Conservation (phyloP, 257 asterid species). For the Ligustrum vulgare region DNA sequence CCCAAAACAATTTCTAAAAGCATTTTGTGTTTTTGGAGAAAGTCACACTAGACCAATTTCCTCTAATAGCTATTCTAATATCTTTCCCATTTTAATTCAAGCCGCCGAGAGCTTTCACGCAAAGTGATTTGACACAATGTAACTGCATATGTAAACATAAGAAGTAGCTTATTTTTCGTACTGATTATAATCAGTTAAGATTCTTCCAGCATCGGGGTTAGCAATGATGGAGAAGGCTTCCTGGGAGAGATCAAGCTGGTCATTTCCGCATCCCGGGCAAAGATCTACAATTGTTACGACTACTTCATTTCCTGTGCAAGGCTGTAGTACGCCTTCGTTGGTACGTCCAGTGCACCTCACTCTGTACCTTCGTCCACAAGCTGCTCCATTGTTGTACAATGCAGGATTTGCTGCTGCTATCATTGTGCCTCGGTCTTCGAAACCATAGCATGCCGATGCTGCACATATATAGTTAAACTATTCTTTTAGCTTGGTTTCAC, state of each 20-base stretch:
- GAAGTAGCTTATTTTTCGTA: constrained; percentile 2
- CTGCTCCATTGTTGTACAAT: constrained; percentile 34
- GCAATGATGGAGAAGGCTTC: constrained; percentile 53
- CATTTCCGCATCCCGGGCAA: constrained; percentile 39
- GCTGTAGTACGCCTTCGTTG: constrained; percentile 31
- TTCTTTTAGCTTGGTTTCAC: neutral
- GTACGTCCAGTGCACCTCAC: constrained; percentile 44
- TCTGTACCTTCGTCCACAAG: constrained; percentile 38
- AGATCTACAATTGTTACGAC: constrained; percentile 48
- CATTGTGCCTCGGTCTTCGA: constrained; percentile 28
- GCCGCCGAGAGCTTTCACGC: too few relatives aligned
- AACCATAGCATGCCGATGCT: constrained; percentile 60
- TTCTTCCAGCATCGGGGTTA: constrained; percentile 41
- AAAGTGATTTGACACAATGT: too few relatives aligned
- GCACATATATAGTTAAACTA: constrained; percentile 4
- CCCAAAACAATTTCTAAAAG: too few relatives aligned
- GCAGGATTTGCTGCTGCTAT: constrained; percentile 41
- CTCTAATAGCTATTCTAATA: too few relatives aligned
- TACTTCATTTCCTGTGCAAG: constrained; percentile 41
- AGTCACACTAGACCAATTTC: too few relatives aligned
- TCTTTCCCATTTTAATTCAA: too few relatives aligned
- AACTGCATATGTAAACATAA: neutral
- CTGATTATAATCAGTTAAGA: constrained; percentile 34
- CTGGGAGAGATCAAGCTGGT: constrained; percentile 46
- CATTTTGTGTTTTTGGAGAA: too few relatives aligned